phyloP scores from a whole-genome alignment of 306 rosid species.

The Astragalus membranaceus region DNA sequence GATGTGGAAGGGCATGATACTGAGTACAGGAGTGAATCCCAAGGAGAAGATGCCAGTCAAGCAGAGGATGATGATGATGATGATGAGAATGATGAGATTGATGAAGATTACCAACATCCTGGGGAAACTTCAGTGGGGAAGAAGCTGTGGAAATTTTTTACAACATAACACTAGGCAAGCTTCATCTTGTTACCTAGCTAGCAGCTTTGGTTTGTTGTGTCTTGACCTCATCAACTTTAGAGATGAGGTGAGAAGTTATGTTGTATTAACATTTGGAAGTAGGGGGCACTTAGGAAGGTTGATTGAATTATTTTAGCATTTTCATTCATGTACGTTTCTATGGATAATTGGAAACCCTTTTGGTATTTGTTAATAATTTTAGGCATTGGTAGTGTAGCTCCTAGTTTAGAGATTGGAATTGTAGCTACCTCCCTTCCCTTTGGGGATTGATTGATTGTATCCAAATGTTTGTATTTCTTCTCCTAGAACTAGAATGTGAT shows the following conservation, averaged over 20 bases:
- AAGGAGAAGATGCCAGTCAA: constrained; percentile 33
- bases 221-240: constrained; percentile 46
- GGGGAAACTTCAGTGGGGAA: constrained; percentile 84
- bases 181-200: not conserved
- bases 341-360: constrained; percentile 21
- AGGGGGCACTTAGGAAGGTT: constrained; percentile 39
- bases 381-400: constrained; percentile 51
- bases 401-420: constrained; percentile 50
- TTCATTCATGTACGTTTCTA: constrained; percentile 24
- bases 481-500: constrained; percentile 32
- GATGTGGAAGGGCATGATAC: constrained; percentile 28
- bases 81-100: constrained; percentile 21
- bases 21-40: constrained; percentile 55
- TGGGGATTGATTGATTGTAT: constrained; percentile 77
- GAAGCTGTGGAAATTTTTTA: constrained; percentile 81
- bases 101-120: constrained; percentile 48
- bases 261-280: constrained; percentile 45
- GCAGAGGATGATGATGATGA: constrained; percentile 39
- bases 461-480: constrained; percentile 37
- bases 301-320: constrained; percentile 41
- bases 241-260: constrained; percentile 33
- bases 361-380: constrained; percentile 30
- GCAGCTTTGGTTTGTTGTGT: constrained; percentile 20
- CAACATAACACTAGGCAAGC: constrained; percentile 43
- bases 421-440: constrained; percentile 26